phyloP scores from a whole-genome alignment of 2,329 filamentous ascomycete genomes.

The Fusarium albosuccineum region DNA sequence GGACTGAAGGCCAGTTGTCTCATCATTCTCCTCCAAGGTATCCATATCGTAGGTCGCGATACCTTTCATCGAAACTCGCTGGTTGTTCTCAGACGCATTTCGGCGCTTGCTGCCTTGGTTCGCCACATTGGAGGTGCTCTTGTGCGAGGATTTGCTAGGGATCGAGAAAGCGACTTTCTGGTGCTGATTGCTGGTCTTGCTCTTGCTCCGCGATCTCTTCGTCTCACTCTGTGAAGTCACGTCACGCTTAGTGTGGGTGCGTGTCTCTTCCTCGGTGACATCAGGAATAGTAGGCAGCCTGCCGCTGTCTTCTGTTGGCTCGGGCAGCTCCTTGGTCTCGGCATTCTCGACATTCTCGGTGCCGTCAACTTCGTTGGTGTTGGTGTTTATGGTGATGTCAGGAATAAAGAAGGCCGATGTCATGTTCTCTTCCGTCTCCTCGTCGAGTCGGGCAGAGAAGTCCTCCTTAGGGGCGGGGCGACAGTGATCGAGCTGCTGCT shows the following conservation, averaged over 20 bases:
- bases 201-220: conserved; percentile 47
- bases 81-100: conserved; percentile 42
- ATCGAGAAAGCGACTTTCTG: conserved; percentile 59
- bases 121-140: conserved; percentile 50
- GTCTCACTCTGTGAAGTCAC: conserved; percentile 47
- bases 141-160: conserved; percentile 51
- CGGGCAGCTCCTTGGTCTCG: conserved; percentile 50
- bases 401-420: conserved; percentile 71
- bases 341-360: conserved; percentile 50
- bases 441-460: conserved; percentile 51
- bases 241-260: conserved; percentile 47
- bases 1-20: conserved; percentile 52
- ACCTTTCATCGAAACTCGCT: conserved; percentile 38
- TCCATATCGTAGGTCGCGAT: conserved; percentile 42
- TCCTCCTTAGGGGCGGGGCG: conserved; percentile 55
- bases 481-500: conserved; percentile 59
- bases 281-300: conserved; percentile 46
- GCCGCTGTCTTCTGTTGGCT: conserved; percentile 51
- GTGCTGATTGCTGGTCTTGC: conserved; percentile 42
- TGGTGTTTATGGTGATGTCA: conserved; percentile 67
- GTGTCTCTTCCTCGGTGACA: conserved; percentile 47
- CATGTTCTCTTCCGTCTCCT: conserved; percentile 65
- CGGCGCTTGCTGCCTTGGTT: conserved; percentile 60
- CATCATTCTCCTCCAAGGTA: conserved; percentile 50
- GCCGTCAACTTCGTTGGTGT: conserved; percentile 40